These are phyloP conservation scores for Talaromyces borbonicus DNA, from an alignment of 495 filamentous ascomycete species.

Conservation along the genomic window DNA sequence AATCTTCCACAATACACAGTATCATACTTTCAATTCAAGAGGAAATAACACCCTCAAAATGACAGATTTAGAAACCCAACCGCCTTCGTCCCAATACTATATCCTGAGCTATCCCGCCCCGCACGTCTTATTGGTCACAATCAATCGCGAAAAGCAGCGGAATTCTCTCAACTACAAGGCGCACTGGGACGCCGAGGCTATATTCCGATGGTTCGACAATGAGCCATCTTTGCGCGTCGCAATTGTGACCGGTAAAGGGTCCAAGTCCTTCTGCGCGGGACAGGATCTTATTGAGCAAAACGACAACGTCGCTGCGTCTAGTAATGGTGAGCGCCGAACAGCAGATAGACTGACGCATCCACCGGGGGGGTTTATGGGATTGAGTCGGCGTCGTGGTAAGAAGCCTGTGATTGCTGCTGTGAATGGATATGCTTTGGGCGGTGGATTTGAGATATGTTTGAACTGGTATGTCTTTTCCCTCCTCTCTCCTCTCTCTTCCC, in stretches of 20 bases:
- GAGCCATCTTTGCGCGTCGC: conserved; percentile 45
- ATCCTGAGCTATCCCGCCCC: conserved; percentile 35
- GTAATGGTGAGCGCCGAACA: conserved; percentile 21
- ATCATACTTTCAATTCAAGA: no score
- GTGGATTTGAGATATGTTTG: conserved; percentile 60
- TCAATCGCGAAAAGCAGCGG: conserved; percentile 36
- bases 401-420: conserved; percentile 61
- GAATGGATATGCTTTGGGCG: conserved; percentile 58
- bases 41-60: background rate
- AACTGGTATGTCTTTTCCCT: conserved; percentile 32
- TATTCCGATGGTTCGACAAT: conserved; percentile 48
- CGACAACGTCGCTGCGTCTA: conserved; percentile 14
- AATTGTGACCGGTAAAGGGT: conserved; percentile 44
- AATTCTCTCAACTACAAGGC: conserved; percentile 42
- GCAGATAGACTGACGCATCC: conserved; percentile 14
- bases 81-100: conserved; percentile 27
- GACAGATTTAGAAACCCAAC: conserved; percentile 16
- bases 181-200: conserved; percentile 40
- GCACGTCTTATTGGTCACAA: conserved; percentile 39
- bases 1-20: no score
- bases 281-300: conserved; percentile 45
- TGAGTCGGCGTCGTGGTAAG: conserved; percentile 23
- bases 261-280: conserved; percentile 48
- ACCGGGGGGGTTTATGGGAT: conserved; percentile 27
- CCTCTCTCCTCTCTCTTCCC: background rate